phyloP scores from a whole-genome alignment of 139 green algal species.

The Chlamydomonas applanata region DNA sequence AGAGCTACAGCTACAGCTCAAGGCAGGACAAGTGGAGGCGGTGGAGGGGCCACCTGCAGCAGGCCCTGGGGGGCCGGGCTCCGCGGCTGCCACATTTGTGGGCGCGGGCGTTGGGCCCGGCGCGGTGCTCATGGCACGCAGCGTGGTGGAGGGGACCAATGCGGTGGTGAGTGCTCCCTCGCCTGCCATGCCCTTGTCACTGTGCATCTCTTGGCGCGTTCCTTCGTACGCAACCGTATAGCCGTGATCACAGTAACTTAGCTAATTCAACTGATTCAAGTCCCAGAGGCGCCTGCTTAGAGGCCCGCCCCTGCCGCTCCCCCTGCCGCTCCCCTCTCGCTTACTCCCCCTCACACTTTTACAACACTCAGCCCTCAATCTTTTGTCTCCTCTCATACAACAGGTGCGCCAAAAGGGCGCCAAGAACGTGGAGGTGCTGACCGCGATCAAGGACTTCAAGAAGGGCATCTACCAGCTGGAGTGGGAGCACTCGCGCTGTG shows the following conservation, averaged over 20 bases:
- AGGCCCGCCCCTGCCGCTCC: too few relatives aligned
- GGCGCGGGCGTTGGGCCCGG: slow-evolving; percentile 26
- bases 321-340: too few relatives aligned
- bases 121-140: slow-evolving; percentile 45
- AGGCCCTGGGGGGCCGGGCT: background rate
- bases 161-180: too few relatives aligned
- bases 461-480: slow-evolving; percentile 70
- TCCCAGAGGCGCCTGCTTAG: too few relatives aligned
- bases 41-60: background rate
- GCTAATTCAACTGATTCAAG: too few relatives aligned
- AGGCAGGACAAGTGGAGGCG: slow-evolving; percentile 57
- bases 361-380: too few relatives aligned
- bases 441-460: slow-evolving; percentile 78
- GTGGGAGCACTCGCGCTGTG: slow-evolving; percentile 61
- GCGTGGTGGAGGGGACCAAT: slow-evolving; percentile 56
- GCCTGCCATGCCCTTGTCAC: too few relatives aligned
- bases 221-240: too few relatives aligned
- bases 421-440: slow-evolving; percentile 58
- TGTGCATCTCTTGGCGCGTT: too few relatives aligned
- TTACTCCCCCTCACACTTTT: too few relatives aligned
- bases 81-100: background rate
- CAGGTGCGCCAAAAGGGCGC: slow-evolving; percentile 28
- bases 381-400: too few relatives aligned
- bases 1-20: slow-evolving; percentile 55
- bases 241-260: too few relatives aligned